Percentiles rank a stretch among this genome's conserved stretches.
Conservation (phyloP, 2,329 filamentous ascomycete genomes). For the Colletotrichum melonis region DNA sequence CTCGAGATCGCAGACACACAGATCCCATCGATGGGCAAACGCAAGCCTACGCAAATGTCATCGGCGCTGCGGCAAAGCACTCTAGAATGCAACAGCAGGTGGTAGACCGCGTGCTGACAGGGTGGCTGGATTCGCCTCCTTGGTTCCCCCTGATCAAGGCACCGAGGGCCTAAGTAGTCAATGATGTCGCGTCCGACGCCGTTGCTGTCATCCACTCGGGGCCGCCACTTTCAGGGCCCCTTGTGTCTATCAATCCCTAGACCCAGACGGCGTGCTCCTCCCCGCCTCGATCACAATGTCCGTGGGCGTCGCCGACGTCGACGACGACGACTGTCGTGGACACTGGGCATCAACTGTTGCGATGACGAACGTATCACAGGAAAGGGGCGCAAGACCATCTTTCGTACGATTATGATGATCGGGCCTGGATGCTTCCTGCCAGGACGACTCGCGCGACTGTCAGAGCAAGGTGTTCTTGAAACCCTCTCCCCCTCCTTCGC, state of each 20-base stretch:
- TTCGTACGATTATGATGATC: constrained; percentile 30
- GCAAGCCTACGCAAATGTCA: background rate
- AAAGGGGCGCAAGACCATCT: background rate
- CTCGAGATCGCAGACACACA: constrained; percentile 2
- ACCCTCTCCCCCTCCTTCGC: constrained; percentile 22
- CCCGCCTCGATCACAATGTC: constrained; percentile 11
- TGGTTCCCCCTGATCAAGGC: background rate
- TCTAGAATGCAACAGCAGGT: background rate
- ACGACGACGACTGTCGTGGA: background rate
- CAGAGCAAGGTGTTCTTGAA: constrained; percentile 31
- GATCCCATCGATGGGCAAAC: background rate
- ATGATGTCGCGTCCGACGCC: constrained; percentile 1
- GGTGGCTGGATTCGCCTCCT: constrained; percentile 8
- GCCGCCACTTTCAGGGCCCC: background rate
- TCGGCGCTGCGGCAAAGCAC: background rate
- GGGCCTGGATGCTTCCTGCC: constrained; percentile 7
- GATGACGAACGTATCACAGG: constrained; percentile 17
- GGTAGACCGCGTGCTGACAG: background rate
- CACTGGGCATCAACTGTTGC: background rate
- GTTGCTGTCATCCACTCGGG: constrained; percentile 9
- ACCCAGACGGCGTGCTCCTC: constrained; percentile 7
- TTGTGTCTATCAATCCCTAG: constrained; percentile 24
- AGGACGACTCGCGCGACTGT: constrained; percentile 29
- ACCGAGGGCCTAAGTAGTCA: background rate
- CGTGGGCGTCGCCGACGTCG: background rate